A percentile compares a stretch with the other conserved stretches of the same genome.
Evolutionary conservation across 441 rosid genomes (phyloP).

Genomic region (Gossypium davidsonii): DNA sequence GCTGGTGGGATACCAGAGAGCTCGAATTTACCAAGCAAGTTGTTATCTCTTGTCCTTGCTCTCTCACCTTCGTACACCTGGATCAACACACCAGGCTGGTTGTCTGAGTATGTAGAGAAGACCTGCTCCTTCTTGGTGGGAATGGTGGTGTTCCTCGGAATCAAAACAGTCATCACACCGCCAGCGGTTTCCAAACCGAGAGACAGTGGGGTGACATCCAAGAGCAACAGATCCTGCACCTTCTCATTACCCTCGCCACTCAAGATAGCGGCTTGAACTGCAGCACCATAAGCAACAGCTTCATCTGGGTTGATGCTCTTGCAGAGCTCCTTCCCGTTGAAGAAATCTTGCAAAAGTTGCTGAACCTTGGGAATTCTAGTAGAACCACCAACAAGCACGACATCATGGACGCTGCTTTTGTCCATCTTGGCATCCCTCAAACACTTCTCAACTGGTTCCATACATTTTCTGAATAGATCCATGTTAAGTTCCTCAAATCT

Average conservation of each 20-base stretch:
- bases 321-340: slow-evolving; percentile 59
- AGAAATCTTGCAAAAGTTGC: slow-evolving; percentile 51
- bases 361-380: slow-evolving; percentile 63
- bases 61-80: slow-evolving; percentile 66
- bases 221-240: slow-evolving; percentile 51
- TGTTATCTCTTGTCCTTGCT: slow-evolving; percentile 53
- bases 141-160: slow-evolving; percentile 53
- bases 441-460: slow-evolving; percentile 66
- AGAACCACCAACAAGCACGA: slow-evolving; percentile 59
- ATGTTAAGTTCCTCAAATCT: slow-evolving; percentile 58
- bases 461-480: slow-evolving; percentile 57
- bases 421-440: slow-evolving; percentile 65
- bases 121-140: slow-evolving; percentile 62
- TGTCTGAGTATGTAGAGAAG: slow-evolving; percentile 54
- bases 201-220: slow-evolving; percentile 53
- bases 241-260: slow-evolving; percentile 62
- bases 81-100: slow-evolving; percentile 56
- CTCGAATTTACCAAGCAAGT: slow-evolving; percentile 55
- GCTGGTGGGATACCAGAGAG: slow-evolving; percentile 60
- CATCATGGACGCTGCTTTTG: slow-evolving; percentile 41
- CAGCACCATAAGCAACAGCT: slow-evolving; percentile 64
- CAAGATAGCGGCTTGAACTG: slow-evolving; percentile 60
- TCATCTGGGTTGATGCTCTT: slow-evolving; percentile 59
- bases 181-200: slow-evolving; percentile 57
- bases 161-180: slow-evolving; percentile 52